phyloP scores from a whole-genome alignment of 2,329 filamentous ascomycete genomes.

The Westerdykella ornata region DNA sequence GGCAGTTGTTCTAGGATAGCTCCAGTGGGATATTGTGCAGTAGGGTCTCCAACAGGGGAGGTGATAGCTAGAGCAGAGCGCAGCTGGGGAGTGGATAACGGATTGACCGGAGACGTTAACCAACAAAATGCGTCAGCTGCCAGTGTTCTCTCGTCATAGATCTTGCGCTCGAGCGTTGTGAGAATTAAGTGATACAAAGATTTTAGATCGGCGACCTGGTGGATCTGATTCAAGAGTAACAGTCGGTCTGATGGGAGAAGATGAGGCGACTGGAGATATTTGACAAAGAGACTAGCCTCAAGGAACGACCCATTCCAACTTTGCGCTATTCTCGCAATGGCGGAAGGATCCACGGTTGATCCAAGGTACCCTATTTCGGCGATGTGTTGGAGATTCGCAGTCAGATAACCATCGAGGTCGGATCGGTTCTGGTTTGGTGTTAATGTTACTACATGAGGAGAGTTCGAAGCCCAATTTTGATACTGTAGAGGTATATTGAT shows the following conservation, averaged over 20 bases:
- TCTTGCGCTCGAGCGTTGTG: conserved; percentile 11
- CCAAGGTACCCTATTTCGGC: conserved; percentile 28
- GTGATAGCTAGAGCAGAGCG: conserved; percentile 16
- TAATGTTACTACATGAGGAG: conserved; percentile 20
- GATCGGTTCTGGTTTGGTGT: conserved; percentile 11
- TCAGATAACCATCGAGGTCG: conserved; percentile 16
- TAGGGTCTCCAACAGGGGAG: background rate
- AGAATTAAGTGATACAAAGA: conserved; percentile 20
- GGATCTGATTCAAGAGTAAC: conserved; percentile 11
- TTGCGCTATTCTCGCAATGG: conserved; percentile 14
- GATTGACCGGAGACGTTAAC: conserved; percentile 21
- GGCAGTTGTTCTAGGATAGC: conserved; percentile 15
- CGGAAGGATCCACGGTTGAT: conserved; percentile 19
- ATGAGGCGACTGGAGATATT: conserved; percentile 18
- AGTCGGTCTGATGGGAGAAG: conserved; percentile 24
- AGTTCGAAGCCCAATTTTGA: conserved; percentile 24
- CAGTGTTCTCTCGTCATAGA: conserved; percentile 15
- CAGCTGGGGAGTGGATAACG: conserved; percentile 14
- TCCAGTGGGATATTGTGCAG: conserved; percentile 5
- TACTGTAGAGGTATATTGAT: conserved; percentile 23
- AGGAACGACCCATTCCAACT: conserved; percentile 24
- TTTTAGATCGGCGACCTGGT: conserved; percentile 16
- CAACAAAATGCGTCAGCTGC: conserved; percentile 22
- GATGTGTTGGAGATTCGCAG: conserved; percentile 17
- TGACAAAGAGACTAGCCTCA: conserved; percentile 21